phyloP scores from a whole-genome alignment of 2,329 filamentous ascomycete genomes.

The Aspergillus novofumigatus region DNA sequence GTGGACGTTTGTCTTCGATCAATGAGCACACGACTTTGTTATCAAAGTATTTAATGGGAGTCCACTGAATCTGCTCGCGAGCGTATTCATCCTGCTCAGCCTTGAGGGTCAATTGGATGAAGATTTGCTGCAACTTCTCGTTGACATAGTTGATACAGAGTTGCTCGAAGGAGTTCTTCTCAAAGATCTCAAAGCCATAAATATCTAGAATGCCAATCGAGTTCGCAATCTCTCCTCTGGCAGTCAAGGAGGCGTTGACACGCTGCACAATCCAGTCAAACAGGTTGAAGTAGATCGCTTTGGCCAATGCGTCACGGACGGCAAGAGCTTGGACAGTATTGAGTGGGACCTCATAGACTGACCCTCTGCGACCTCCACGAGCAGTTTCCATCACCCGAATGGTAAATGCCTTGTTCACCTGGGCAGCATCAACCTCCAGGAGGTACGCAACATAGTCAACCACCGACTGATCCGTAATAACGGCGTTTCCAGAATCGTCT shows the following conservation, averaged over 20 bases:
- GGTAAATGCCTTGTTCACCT: conserved; percentile 82
- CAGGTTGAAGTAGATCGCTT: conserved; percentile 94
- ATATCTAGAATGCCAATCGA: conserved; percentile 97
- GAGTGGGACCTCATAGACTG: conserved; percentile 69
- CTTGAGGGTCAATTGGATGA: conserved; percentile 94
- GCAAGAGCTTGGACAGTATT: conserved; percentile 82
- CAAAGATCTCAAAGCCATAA: conserved; percentile 98
- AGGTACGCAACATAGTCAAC: conserved; percentile 94
- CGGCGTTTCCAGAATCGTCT: conserved; percentile 83
- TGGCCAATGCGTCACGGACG: conserved; percentile 85
- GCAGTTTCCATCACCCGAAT: conserved; percentile 76
- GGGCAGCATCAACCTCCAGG: conserved; percentile 75
- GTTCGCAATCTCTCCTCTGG: conserved; percentile 70
- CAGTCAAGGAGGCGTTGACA: conserved; percentile 82
- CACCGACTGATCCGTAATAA: conserved; percentile 81
- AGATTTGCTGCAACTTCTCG: conserved; percentile 98
- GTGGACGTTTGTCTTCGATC: conserved; percentile 86
- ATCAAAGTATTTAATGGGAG: conserved; percentile 98
- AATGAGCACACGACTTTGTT: conserved; percentile 98
- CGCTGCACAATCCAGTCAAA: conserved; percentile 98
- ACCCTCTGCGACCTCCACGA: conserved; percentile 61
- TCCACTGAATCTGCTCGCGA: conserved; percentile 95
- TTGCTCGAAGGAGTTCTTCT: conserved; percentile 98
- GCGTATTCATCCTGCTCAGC: conserved; percentile 97
- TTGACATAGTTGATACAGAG: conserved; percentile 99